phyloP scores from a whole-genome alignment of 2,329 filamentous ascomycete genomes.

The Incumbomyces lentus region DNA sequence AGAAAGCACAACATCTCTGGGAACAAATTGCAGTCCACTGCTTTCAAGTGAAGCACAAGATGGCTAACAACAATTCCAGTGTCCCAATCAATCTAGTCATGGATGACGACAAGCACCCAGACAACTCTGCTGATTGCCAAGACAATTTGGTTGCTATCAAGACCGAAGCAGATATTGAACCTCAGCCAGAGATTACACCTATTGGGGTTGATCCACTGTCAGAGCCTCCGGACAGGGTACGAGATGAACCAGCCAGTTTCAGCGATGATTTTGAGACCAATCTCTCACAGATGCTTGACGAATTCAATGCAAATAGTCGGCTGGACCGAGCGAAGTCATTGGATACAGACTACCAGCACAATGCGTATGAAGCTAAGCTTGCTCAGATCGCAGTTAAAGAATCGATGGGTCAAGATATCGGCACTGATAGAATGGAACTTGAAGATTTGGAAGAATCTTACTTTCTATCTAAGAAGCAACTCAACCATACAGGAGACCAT shows the following conservation, averaged over 20 bases:
- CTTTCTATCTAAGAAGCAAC: neutral
- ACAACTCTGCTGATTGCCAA: no score
- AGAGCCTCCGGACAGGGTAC: neutral
- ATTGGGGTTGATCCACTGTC: no score
- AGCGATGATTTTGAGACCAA: neutral
- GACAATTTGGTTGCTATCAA: no score
- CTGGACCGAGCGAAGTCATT: neutral
- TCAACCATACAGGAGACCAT: neutral
- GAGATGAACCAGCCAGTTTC: neutral
- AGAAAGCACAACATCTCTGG: no score
- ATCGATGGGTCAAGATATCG: neutral
- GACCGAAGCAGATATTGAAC: no score
- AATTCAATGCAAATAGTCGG: constrained; percentile 1
- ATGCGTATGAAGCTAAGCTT: neutral
- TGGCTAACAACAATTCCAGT: no score
- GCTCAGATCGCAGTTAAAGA: neutral
- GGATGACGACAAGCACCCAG: no score
- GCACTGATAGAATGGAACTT: neutral
- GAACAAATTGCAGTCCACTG: no score
- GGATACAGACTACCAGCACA: neutral
- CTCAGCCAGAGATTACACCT: no score
- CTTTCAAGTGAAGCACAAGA: no score
- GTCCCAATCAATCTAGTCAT: no score
- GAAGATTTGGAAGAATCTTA: neutral
- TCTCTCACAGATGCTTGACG: neutral